Base-by-base conservation (phyloP, 192 early-diverging fungal species). In the Coemansia biformis region DNA sequence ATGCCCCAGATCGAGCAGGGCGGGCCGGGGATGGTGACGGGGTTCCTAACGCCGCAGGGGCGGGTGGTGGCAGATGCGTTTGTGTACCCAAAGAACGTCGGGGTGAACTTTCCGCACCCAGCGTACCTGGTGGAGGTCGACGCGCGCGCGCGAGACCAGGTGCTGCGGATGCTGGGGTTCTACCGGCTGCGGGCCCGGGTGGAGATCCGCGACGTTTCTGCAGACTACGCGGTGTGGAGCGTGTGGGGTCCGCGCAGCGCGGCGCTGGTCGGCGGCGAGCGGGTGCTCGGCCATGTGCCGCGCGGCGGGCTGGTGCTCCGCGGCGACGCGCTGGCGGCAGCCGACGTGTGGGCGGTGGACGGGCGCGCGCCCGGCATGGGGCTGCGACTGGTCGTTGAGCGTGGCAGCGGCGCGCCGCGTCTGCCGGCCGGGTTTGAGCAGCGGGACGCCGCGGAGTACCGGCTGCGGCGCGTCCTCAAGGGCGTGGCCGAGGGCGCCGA, bases 401-500 rank as follows among this genome's bases (percentile, higher is more conserved):
- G 22, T n/a, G n/a, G n/a, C 4, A 14, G 4, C 13, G 38, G 37
- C 13, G 11, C 0, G 22, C 54, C 61, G 43, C 43, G 55, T 7
- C 60, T 87, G 17, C 81, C 85, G 12, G 48, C 61, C 7, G 51
- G 38, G 0, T 88, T 86, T 48, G 61, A 40, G 21, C 57, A 83
- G 51, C 60, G 79, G n/a, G 51, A 59, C 2, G 46, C 70, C 18
- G 59, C 59, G 15, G 79, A 81, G 36, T 93, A 92, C 66, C 71
- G 63, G 44, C 75, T 92, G 55, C 79, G 88, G 13, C 78, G 94
- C 16, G 79, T 95, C 22, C 59, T 91, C 11, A 75, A 83, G 34
- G 96, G 96, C 13, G 80, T 98, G 6, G 85, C 92, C 26, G 96
- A 98, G 81, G 96, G 96, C 24, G 48, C 79, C 10, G 69, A 81